Base-by-base conservation (phyloP, 768 basidiomycete genomes). In the Amanita rimosa region DNA sequence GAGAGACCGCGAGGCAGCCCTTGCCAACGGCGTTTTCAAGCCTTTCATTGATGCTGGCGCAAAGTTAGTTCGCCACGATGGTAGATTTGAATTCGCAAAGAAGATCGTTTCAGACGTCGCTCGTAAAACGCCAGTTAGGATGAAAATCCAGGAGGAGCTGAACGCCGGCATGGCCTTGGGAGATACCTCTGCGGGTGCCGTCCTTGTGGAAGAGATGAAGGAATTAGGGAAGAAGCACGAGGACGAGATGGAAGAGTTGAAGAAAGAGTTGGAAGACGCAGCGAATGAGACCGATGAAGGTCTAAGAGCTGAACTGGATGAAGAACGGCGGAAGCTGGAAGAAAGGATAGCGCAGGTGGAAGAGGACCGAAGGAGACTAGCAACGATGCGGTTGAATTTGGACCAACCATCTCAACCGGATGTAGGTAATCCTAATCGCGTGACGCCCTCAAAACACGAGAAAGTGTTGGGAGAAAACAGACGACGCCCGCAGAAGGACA, bases 21-120 rank as follows among this genome's bases (percentile, higher is more conserved):
- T 73, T n/a, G 37, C 47, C 10, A 40, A 46, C 3, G 48, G 35
- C 53, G 63, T 62, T 42, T 72, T 70, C 53, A 69, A 71, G 52
- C 62, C 68, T 19, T 65, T 65, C 21, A 58, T 74, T 26, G 65
- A 70, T 35, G 64, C 63, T 54, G 70, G 71, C 11, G 70, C 73
- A 1, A 51, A 50, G 8, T 46, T 74, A 11, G 54, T 64, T 7
- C 69, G 72, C 21, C 68, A 72, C 44, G 54, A 56, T 27, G 64
- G 63, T 29, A 62, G 61, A 2, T 55, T 59, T 33, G 41, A 56
- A 3, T 64, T 63, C 10, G 60, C 71, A 1, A 61, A 57, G 0
- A 43, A 56, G 22, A 57, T 71, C 41, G 40, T 74, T 1, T 61
- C 64, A 26, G 57, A 60, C 38, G 53, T 73, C 54, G 29, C 50